phyloP scores from a whole-genome alignment of 78 protist genomes.

The Chrysochromulina tobinii region DNA sequence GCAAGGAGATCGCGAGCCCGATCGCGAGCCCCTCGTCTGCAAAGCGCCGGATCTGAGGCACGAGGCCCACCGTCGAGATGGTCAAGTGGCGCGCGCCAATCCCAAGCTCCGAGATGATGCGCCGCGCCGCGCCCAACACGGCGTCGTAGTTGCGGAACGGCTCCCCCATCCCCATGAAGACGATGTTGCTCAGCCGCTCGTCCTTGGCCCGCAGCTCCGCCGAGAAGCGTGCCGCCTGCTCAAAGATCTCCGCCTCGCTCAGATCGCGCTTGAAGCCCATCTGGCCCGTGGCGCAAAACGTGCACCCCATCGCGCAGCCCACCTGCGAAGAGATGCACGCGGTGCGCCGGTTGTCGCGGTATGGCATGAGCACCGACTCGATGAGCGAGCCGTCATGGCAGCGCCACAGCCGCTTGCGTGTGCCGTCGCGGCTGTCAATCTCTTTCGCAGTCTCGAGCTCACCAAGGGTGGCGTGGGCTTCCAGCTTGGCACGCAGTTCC shows the following conservation, averaged over 20 bases:
- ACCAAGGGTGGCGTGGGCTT: not conserved
- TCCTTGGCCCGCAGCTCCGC: not conserved
- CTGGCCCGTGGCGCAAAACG: conserved; percentile 50
- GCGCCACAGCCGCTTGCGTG: conserved; percentile 31
- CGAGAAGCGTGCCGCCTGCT: conserved; percentile 2
- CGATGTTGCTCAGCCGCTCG: conserved; percentile 25
- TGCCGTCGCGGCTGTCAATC: conserved; percentile 16
- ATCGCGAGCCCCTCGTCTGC: not conserved
- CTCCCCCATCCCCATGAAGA: conserved; percentile 25
- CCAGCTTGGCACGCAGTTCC: conserved; percentile 6
- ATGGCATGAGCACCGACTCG: conserved; percentile 52
- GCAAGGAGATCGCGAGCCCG: conserved; percentile 20
- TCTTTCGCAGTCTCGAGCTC: not conserved
- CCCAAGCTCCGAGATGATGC: conserved; percentile 9
- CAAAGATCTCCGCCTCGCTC: conserved; percentile 13
- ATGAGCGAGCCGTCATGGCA: conserved; percentile 19
- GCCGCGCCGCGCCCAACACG: not conserved
- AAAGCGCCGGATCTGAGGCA: not conserved
- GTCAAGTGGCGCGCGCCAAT: conserved; percentile 53
- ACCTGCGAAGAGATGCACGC: conserved; percentile 52
- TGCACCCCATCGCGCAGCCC: conserved; percentile 51
- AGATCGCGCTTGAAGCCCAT: conserved; percentile 40
- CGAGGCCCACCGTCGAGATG: conserved; percentile 34
- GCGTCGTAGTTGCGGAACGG: conserved; percentile 24
- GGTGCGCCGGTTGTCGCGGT: conserved; percentile 29